Evolutionary conservation across 768 basidiomycete genomes (phyloP).

Genomic region (Tulasnella sp.): DNA sequence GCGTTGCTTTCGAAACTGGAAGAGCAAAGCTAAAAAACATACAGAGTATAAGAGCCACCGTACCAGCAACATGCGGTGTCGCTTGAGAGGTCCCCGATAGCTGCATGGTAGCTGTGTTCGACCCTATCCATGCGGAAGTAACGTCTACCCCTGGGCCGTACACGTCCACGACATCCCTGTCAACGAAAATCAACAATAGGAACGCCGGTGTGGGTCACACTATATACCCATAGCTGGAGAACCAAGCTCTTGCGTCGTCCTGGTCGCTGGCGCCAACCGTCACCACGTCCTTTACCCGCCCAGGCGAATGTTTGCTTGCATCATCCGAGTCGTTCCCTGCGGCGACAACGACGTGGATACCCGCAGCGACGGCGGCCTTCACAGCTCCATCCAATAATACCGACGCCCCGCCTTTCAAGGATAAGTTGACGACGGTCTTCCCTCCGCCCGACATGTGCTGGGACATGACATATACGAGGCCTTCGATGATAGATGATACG

Average conservation of each 20-base stretch:
- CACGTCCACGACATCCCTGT: background rate
- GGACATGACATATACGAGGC: background rate
- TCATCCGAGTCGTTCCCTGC: conserved; percentile 18
- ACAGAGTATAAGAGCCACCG: background rate
- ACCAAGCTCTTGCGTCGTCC: background rate
- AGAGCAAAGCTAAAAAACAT: background rate
- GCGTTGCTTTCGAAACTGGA: no score
- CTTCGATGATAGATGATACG: conserved; percentile 7
- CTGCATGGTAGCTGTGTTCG: background rate
- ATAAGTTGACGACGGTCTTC: conserved; percentile 16
- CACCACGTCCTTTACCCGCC: conserved; percentile 16
- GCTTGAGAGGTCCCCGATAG: conserved; percentile 14
- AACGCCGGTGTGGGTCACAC: background rate
- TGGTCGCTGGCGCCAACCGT: conserved; percentile 16
- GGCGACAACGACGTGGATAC: conserved; percentile 18
- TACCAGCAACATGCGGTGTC: background rate
- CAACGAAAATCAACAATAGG: background rate
- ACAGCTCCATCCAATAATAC: conserved; percentile 14
- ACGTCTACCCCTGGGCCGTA: conserved; percentile 15
- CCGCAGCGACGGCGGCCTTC: conserved; percentile 12
- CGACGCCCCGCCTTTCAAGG: conserved; percentile 1
- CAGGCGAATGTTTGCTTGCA: conserved; percentile 14
- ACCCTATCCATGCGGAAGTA: conserved; percentile 11
- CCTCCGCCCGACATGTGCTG: background rate
- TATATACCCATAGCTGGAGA: conserved; percentile 18